Conservation (phyloP, 2,329 filamentous ascomycete species). For the Fusarium camptoceras region DNA sequence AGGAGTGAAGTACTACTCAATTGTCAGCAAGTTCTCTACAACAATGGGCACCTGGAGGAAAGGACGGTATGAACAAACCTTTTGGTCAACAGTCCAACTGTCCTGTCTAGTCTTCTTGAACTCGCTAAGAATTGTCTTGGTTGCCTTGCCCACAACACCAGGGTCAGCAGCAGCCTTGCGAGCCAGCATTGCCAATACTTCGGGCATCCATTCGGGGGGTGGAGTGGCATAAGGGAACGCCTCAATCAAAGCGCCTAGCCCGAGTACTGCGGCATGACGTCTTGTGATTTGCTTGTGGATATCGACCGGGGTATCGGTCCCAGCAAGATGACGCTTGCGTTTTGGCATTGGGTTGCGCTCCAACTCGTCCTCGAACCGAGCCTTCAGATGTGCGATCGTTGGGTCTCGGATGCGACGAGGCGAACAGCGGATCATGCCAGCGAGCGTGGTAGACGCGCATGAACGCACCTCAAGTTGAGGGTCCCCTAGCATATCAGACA, state of each 20-base stretch:
- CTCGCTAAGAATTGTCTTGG: constrained; percentile 92
- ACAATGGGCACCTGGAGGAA: background rate
- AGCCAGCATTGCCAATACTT: constrained; percentile 87
- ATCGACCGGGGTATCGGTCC: constrained; percentile 77
- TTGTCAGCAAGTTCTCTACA: constrained; percentile 43
- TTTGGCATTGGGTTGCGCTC: constrained; percentile 88
- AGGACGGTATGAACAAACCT: constrained; percentile 69
- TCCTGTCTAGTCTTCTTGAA: constrained; percentile 99
- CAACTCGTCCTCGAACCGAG: constrained; percentile 83
- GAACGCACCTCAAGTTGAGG: constrained; percentile 92
- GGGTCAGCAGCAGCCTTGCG: constrained; percentile 87
- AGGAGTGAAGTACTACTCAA: constrained; percentile 78
- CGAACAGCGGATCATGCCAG: constrained; percentile 98
- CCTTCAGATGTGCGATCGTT: constrained; percentile 80
- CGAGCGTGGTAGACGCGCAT: constrained; percentile 90
- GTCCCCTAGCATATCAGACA: constrained; percentile 95
- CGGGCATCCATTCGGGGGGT: constrained; percentile 93
- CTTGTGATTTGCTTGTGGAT: constrained; percentile 81
- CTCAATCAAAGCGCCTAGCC: constrained; percentile 89
- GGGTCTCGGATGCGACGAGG: constrained; percentile 81
- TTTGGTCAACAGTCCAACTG: constrained; percentile 97
- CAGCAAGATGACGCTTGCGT: constrained; percentile 66
- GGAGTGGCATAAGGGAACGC: constrained; percentile 97
- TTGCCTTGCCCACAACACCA: constrained; percentile 93
- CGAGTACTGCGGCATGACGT: constrained; percentile 90